Percentiles rank a stretch among this genome's conserved stretches.
phyloP scores from a whole-genome alignment of 2,329 filamentous ascomycete species.

The Botrytis paeoniae region DNA sequence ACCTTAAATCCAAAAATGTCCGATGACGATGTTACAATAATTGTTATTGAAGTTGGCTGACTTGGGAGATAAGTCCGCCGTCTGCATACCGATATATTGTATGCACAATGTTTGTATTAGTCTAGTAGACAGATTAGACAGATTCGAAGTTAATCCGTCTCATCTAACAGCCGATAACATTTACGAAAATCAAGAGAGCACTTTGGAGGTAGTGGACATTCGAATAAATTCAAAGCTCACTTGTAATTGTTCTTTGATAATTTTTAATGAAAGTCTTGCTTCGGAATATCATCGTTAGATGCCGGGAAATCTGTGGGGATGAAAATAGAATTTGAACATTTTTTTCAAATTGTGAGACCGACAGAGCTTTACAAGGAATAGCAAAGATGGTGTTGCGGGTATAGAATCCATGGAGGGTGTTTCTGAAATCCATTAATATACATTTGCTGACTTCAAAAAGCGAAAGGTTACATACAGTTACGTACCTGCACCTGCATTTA shows the following conservation, averaged over 20 bases:
- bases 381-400: too few relatives aligned
- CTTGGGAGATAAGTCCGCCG: background rate
- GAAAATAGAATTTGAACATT: background rate
- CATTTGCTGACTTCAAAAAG: background rate
- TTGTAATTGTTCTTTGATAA: background rate
- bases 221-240: background rate
- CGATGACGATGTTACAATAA: background rate
- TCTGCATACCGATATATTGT: background rate
- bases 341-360: background rate
- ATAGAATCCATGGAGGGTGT: background rate
- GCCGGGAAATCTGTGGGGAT: background rate
- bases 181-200: background rate
- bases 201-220: background rate
- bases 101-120: background rate
- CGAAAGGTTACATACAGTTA: background rate
- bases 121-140: background rate
- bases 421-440: background rate
- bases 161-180: too few relatives aligned
- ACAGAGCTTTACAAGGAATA: background rate
- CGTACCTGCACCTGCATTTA: background rate
- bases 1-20: slow-evolving; percentile 12
- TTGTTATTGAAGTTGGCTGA: background rate
- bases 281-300: background rate
- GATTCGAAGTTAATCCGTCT: background rate
- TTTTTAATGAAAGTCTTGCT: background rate